A percentile compares a stretch with the other conserved stretches of the same genome.
Conservation (phyloP, 169 alveolate species). For the Plasmodium inui region DNA sequence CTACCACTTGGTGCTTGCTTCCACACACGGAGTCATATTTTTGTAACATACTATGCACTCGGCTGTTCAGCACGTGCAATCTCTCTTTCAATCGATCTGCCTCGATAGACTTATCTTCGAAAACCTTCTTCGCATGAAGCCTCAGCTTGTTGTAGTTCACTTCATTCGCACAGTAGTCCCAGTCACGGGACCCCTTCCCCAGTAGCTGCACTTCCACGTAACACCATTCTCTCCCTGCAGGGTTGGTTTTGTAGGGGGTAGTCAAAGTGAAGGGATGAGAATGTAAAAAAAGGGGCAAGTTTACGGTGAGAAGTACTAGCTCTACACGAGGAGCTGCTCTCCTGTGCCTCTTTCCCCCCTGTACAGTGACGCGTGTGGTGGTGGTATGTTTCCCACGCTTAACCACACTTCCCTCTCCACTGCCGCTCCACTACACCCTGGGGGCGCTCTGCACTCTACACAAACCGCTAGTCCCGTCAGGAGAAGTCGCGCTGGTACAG, state of each 20-base stretch:
- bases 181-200: constrained; percentile 88
- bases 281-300: too few species aligned
- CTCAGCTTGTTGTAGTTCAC: constrained; percentile 83
- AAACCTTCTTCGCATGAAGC: constrained; percentile 71
- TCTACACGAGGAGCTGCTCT: too few species aligned
- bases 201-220: constrained; percentile 91
- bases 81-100: constrained; percentile 54
- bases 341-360: too few species aligned
- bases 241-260: too few species aligned
- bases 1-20: constrained; percentile 31
- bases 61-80: constrained; percentile 9
- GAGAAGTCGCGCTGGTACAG: constrained; percentile 91
- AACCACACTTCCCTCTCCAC: too few species aligned
- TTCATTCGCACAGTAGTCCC: constrained; percentile 89
- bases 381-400: background rate
- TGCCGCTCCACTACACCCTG: background rate
- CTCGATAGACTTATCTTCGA: constrained; percentile 74
- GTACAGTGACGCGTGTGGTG: background rate
- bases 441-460: background rate
- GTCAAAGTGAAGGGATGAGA: too few species aligned
- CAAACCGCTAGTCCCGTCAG: constrained; percentile 90
- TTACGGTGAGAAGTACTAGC: background rate
- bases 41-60: constrained; percentile 20
- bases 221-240: constrained; percentile 91
- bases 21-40: constrained; percentile 51